Conservation (phyloP, 805 yeast genomes). For the Suhomyces sp. region DNA sequence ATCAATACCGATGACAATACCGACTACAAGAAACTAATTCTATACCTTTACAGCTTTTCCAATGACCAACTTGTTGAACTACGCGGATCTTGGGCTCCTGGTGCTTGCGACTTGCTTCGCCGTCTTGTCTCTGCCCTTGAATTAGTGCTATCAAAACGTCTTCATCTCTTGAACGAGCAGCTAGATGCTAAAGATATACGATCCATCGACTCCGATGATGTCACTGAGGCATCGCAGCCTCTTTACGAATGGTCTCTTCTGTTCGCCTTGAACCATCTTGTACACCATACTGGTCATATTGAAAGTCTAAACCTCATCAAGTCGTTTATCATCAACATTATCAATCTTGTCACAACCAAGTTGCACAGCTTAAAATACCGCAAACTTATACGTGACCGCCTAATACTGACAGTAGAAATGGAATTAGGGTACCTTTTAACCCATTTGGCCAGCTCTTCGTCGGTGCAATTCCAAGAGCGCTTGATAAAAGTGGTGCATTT, state of each 20-base stretch:
- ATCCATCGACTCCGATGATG: conserved; percentile 6
- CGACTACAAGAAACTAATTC: conserved; percentile 34
- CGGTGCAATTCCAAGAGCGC: conserved; percentile 1
- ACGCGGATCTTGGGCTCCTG: conserved; percentile 1
- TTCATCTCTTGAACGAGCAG: conserved; percentile 22
- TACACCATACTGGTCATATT: conserved; percentile 12
- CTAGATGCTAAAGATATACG: conserved; percentile 15
- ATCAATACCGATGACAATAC: conserved; percentile 28
- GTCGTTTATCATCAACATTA: conserved; percentile 31
- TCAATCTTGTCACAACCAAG: conserved; percentile 28
- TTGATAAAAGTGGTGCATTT: conserved; percentile 24
- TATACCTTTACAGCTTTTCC: conserved; percentile 34
- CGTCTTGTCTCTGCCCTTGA: conserved; percentile 30
- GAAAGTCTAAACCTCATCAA: conserved; percentile 23
- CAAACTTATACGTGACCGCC: conserved; percentile 15
- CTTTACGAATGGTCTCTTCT: conserved; percentile 31
- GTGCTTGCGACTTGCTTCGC: conserved; percentile 13
- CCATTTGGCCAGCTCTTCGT: conserved; percentile 3
- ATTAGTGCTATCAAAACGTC: conserved; percentile 31
- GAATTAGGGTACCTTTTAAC: conserved; percentile 14
- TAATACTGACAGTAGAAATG: conserved; percentile 18
- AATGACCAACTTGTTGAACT: conserved; percentile 19
- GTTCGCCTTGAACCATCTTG: conserved; percentile 26
- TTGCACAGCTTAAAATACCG: conserved; percentile 27
- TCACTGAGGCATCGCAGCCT: conserved; percentile 1